Evolutionary conservation across 2,329 filamentous ascomycete species (phyloP).

Genomic region (Aspergillus persii): DNA sequence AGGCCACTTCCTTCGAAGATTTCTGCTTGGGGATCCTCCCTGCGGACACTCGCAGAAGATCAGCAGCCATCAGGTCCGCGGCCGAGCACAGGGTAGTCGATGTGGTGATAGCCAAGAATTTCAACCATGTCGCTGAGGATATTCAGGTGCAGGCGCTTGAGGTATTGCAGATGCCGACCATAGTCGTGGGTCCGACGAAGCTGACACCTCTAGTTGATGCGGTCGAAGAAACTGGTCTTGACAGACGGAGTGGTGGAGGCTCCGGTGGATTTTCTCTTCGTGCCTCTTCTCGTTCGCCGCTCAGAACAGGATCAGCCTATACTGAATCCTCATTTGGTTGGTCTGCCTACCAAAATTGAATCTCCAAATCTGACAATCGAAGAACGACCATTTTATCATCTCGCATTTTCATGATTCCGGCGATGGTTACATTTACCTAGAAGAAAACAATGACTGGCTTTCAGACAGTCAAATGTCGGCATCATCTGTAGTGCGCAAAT

Average conservation of each 20-base stretch:
- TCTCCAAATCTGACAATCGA: not conserved
- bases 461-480: conserved; percentile 35
- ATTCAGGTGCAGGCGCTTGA: conserved; percentile 79
- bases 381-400: conserved; percentile 82
- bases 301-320: conserved; percentile 27
- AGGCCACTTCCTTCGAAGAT: conserved; percentile 73
- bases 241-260: conserved; percentile 70
- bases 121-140: conserved; percentile 68
- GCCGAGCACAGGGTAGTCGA: conserved; percentile 67
- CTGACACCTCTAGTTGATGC: conserved; percentile 63
- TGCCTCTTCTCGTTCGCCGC: conserved; percentile 63
- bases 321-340: conserved; percentile 45
- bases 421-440: conserved; percentile 72
- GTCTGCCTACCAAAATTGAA: not conserved
- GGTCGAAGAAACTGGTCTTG: conserved; percentile 74
- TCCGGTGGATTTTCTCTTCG: conserved; percentile 75
- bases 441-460: conserved; percentile 53
- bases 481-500: conserved; percentile 37
- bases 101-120: conserved; percentile 75
- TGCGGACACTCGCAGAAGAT: conserved; percentile 27
- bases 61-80: conserved; percentile 26
- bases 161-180: conserved; percentile 30
- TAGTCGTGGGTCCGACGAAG: not conserved
- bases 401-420: conserved; percentile 76
- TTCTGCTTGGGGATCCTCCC: conserved; percentile 70